phyloP scores from a whole-genome alignment of 208 protist genomes.

The Wallacemonas collosoma region DNA sequence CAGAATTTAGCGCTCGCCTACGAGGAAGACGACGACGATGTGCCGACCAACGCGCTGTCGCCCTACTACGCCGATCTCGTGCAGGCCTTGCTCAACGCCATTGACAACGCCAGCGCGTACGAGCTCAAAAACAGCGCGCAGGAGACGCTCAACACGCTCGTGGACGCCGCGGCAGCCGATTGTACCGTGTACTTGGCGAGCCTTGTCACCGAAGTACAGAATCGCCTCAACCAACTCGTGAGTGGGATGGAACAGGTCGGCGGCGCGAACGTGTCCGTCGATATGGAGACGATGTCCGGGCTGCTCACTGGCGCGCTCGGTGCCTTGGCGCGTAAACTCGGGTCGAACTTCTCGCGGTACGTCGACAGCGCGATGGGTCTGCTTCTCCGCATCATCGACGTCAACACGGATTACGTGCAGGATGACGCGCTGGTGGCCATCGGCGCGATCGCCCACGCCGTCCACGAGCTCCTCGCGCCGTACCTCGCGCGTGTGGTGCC shows the following conservation, averaged over 20 bases:
- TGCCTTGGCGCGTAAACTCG: conserved; percentile 75
- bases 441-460: conserved; percentile 87
- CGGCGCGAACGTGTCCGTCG: conserved; percentile 26
- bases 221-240: conserved; percentile 53
- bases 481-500: conserved; percentile 85
- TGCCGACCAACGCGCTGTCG: conserved; percentile 83
- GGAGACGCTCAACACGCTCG: conserved; percentile 93
- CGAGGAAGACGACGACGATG: conserved; percentile 70
- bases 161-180: conserved; percentile 85
- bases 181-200: conserved; percentile 47
- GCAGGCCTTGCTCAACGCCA: conserved; percentile 56
- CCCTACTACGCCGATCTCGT: conserved; percentile 83
- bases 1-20: conserved; percentile 93
- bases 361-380: conserved; percentile 59
- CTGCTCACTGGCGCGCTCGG: conserved; percentile 89
- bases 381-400: conserved; percentile 56
- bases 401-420: conserved; percentile 76
- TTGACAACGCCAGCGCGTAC: conserved; percentile 74
- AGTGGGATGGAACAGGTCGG: conserved; percentile 26
- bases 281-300: conserved; percentile 74
- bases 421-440: conserved; percentile 95
- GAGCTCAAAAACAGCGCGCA: conserved; percentile 89
- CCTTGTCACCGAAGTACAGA: conserved; percentile 79
- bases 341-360: conserved; percentile 40
- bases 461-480: conserved; percentile 68